Conservation (phyloP, 1,284 basidiomycete species). For the Amylostereum chailletii region DNA sequence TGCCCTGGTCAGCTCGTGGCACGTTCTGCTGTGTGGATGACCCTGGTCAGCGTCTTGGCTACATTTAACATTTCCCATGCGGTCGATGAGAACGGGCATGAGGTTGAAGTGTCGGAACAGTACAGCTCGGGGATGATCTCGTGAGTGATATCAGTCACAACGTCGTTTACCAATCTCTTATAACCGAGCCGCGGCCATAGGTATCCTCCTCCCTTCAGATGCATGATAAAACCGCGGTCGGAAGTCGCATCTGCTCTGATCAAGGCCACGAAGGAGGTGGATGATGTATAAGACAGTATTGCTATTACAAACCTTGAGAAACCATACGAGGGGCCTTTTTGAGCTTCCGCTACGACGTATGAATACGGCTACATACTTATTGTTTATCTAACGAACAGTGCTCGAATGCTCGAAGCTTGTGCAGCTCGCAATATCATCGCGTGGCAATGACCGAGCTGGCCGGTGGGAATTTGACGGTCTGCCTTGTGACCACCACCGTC, state of each 20-base stretch:
- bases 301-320: too few relatives aligned
- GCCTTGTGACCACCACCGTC: too few relatives aligned
- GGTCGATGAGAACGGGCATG: slow-evolving; percentile 8
- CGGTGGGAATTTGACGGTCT: too few relatives aligned
- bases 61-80: slow-evolving; percentile 12
- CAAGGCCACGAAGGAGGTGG: neutral
- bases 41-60: slow-evolving; percentile 12
- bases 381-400: too few relatives aligned
- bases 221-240: slow-evolving; percentile 11
- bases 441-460: too few relatives aligned
- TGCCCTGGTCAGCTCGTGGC: slow-evolving; percentile 13
- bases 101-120: slow-evolving; percentile 3
- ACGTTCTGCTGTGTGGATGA: slow-evolving; percentile 13
- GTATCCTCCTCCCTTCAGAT: slow-evolving; percentile 11
- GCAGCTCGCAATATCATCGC: too few relatives aligned
- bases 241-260: neutral
- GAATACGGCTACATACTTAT: too few relatives aligned
- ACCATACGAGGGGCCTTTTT: too few relatives aligned
- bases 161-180: neutral
- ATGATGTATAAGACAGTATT: too few relatives aligned
- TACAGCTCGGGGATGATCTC: slow-evolving; percentile 11
- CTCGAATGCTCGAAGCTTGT: too few relatives aligned
- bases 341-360: too few relatives aligned
- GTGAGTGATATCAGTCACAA: slow-evolving; percentile 1
- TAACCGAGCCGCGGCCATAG: slow-evolving; percentile 1